Evolutionary conservation across 2,329 filamentous ascomycete genomes (phyloP).

Genomic region (Huntiella decipiens): DNA sequence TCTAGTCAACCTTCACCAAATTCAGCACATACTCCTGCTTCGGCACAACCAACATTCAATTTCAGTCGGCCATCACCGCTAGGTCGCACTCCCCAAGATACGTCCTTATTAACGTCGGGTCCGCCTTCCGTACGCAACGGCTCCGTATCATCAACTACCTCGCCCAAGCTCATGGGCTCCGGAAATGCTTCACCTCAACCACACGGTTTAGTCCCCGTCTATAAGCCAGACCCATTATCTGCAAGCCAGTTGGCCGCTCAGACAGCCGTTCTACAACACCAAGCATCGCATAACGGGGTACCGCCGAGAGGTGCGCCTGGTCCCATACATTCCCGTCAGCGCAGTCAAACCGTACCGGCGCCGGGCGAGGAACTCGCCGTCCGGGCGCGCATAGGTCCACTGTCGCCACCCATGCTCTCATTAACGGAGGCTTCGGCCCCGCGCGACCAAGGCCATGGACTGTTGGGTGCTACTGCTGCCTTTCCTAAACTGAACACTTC

Average conservation of each 20-base stretch:
- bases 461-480: slow-evolving; percentile 44
- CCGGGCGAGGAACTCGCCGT: slow-evolving; percentile 24
- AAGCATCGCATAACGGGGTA: slow-evolving; percentile 17
- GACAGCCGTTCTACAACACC: slow-evolving; percentile 51
- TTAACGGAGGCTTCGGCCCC: slow-evolving; percentile 46
- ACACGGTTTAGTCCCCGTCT: slow-evolving; percentile 17
- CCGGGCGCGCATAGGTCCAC: slow-evolving; percentile 19
- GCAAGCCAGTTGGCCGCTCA: slow-evolving; percentile 70
- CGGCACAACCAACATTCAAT: slow-evolving; percentile 9
- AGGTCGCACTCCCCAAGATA: slow-evolving; percentile 9
- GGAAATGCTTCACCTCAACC: background rate
- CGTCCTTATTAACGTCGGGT: slow-evolving; percentile 2
- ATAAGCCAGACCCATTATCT: slow-evolving; percentile 22
- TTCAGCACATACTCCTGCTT: background rate
- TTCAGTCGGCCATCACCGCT: slow-evolving; percentile 10
- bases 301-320: slow-evolving; percentile 12
- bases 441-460: slow-evolving; percentile 44
- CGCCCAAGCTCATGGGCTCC: slow-evolving; percentile 33
- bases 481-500: slow-evolving; percentile 34
- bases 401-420: slow-evolving; percentile 43
- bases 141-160: slow-evolving; percentile 5
- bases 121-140: slow-evolving; percentile 2
- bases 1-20: slow-evolving; percentile 27
- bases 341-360: slow-evolving; percentile 46
- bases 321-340: slow-evolving; percentile 37